Conservation (phyloP, 1,139 yeast genomes). For the Yamadazyma diddensiae region DNA sequence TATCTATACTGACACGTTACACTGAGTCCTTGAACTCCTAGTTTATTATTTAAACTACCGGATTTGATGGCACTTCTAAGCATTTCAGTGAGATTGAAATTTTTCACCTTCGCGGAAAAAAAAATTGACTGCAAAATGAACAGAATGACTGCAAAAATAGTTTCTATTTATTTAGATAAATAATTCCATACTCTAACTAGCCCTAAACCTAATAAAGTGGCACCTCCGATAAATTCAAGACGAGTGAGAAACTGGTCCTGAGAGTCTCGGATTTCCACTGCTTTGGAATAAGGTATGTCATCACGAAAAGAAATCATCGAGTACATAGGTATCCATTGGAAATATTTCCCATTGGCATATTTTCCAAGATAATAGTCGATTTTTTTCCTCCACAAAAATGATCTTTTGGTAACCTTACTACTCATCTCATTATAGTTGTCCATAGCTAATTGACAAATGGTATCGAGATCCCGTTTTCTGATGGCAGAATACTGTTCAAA, state of each 20-base stretch:
- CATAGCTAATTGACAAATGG: slow-evolving; percentile 77
- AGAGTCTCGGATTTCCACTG: slow-evolving; percentile 52
- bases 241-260: slow-evolving; percentile 44
- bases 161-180: not conserved
- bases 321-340: slow-evolving; percentile 81
- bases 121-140: too few relatives aligned
- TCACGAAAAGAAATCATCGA: slow-evolving; percentile 90
- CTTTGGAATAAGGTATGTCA: slow-evolving; percentile 74
- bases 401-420: slow-evolving; percentile 65
- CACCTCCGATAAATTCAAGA: slow-evolving; percentile 20
- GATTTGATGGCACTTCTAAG: too few relatives aligned
- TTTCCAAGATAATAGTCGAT: slow-evolving; percentile 66
- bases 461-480: slow-evolving; percentile 65
- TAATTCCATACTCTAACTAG: not conserved
- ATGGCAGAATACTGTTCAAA: slow-evolving; percentile 54
- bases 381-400: slow-evolving; percentile 63
- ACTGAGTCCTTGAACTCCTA: too few relatives aligned
- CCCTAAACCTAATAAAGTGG: slow-evolving; percentile 8
- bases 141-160: too few relatives aligned
- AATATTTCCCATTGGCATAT: slow-evolving; percentile 36
- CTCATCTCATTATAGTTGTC: slow-evolving; percentile 89
- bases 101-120: too few relatives aligned
- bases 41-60: too few relatives aligned
- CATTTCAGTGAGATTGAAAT: too few relatives aligned
- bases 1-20: slow-evolving; percentile 1